Evolutionary conservation across 2,329 filamentous ascomycete species (phyloP), one percentile per base, ranked within the genome.

Genomic region (Acrocalymma vagum): DNA sequence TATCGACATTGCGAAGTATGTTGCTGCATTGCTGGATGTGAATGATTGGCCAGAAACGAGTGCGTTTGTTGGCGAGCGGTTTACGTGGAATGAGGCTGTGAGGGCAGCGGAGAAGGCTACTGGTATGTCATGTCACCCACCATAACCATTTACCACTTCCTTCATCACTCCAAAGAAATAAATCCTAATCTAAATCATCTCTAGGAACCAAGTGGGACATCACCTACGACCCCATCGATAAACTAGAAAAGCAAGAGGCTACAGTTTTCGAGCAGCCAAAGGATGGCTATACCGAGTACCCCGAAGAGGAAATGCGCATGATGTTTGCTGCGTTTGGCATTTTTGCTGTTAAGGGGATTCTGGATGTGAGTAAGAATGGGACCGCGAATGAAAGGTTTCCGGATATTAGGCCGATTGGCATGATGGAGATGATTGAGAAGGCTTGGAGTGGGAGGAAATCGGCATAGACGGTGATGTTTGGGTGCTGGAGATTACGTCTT

Each of bases 21-120:
- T 54, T 9, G 55, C 27, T 29, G 49, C 43, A 5, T 9, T 37
- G 17, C 17, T 60, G 10, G 36, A 38, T 3, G n/a, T n/a, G n/a
- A 21, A 41, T 18, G 22, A 33, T 9, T 58, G 76, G 77, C 67
- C 73, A 0, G 60, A 67, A 21, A 42, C 57, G 4, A 52, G 55
- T 2, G 61, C 47, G 24, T 44, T 73, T 31, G 48, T 72, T 50
- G 73, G 73, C 0, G 75, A 77, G 37, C 64, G 66, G 27, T 39
- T 74, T 11, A 75, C 73, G 1, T 74, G 67, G 55, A 76, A 77
- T 27, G 63, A 79, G 49, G 52, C 78, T 6, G 37, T 79, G n/a
- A 30, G 32, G n/a, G 42, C 73, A 11, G 76, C 70, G 0, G 73
- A 78, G 48, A 62, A 70, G 28, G 60, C 68, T 18, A 71, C 61